phyloP scores from a whole-genome alignment of 257 asterid genomes.

The Mitragyna speciosa region DNA sequence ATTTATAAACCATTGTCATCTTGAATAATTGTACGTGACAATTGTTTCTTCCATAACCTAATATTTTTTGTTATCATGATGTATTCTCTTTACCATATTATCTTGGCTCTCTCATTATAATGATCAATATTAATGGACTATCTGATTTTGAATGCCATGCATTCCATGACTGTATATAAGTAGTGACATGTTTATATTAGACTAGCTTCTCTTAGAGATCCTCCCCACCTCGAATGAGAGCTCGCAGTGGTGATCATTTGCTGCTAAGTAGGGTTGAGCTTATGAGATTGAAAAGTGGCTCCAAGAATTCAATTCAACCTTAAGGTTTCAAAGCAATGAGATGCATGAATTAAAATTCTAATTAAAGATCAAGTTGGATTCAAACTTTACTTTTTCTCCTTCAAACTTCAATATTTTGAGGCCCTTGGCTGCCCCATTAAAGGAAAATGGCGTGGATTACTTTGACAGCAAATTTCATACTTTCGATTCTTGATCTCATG shows the following conservation, averaged over 20 bases:
- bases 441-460: background rate
- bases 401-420: background rate
- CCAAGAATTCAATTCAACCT: background rate
- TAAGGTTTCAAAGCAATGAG: background rate
- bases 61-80: background rate
- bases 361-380: background rate
- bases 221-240: background rate
- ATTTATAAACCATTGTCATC: no score
- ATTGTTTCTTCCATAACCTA: no score
- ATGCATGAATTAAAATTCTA: background rate
- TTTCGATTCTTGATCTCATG: background rate
- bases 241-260: background rate
- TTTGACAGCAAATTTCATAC: background rate
- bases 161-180: conserved; percentile 10
- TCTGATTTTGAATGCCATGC: background rate
- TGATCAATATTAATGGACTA: background rate
- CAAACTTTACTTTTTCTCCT: background rate
- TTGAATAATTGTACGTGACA: no score
- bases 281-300: background rate
- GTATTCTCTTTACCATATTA: background rate
- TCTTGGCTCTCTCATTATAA: conserved; percentile 26
- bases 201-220: background rate
- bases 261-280: no score
- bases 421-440: background rate
- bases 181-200: no score